Evolutionary conservation across 2,329 filamentous ascomycete genomes (phyloP).

Genomic region (Fusarium heterosporum): DNA sequence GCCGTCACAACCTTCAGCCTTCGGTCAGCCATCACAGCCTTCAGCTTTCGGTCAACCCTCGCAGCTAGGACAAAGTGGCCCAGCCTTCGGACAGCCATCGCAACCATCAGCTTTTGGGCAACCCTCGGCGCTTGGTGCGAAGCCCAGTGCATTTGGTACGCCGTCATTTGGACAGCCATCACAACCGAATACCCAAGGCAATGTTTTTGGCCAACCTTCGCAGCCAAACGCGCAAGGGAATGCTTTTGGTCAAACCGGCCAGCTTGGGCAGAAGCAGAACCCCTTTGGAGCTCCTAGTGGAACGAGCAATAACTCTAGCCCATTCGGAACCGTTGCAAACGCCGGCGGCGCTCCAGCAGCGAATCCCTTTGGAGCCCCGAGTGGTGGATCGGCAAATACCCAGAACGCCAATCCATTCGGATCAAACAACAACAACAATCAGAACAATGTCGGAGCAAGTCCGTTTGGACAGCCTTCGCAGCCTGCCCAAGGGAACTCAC

Average conservation of each 20-base stretch:
- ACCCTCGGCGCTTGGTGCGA: constrained; percentile 32
- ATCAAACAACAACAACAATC: constrained; percentile 29
- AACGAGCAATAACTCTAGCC: constrained; percentile 40
- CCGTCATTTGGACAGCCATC: constrained; percentile 54
- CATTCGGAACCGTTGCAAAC: constrained; percentile 44
- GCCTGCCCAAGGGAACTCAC: constrained; percentile 24
- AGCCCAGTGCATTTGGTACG: constrained; percentile 38
- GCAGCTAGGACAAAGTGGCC: constrained; percentile 49
- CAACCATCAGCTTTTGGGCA: constrained; percentile 33
- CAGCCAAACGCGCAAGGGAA: constrained; percentile 45
- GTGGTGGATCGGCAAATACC: constrained; percentile 21
- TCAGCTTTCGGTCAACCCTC: constrained; percentile 53
- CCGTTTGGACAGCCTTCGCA: constrained; percentile 47
- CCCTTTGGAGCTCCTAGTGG: constrained; percentile 50
- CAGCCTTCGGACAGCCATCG: constrained; percentile 48
- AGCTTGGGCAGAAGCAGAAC: constrained; percentile 54
- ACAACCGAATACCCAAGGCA: constrained; percentile 45
- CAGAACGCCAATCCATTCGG: constrained; percentile 41
- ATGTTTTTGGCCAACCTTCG: constrained; percentile 52
- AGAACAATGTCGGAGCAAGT: constrained; percentile 30
- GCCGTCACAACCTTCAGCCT: constrained; percentile 50
- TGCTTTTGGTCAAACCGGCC: constrained; percentile 52
- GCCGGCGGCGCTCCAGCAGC: constrained; percentile 40
- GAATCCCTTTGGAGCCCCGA: constrained; percentile 48
- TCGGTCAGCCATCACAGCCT: constrained; percentile 53